phyloP scores from a whole-genome alignment of 768 basidiomycete species.

The Lepiota subincarnata region DNA sequence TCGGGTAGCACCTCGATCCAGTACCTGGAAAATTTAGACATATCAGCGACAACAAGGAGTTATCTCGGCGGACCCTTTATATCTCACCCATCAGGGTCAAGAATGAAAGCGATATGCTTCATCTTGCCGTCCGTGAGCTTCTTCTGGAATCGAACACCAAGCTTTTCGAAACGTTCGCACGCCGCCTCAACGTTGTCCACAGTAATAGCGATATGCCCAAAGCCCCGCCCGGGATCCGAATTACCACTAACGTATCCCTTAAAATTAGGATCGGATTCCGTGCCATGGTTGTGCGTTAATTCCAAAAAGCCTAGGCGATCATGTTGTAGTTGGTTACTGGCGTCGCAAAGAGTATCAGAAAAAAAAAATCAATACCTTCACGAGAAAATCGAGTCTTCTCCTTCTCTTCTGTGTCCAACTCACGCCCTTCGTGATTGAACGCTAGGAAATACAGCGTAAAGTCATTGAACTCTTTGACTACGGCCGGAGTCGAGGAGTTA shows the following conservation, averaged over 20 bases:
- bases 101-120: slow-evolving; percentile 77
- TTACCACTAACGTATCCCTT: slow-evolving; percentile 86
- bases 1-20: slow-evolving; percentile 20
- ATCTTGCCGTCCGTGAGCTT: slow-evolving; percentile 81
- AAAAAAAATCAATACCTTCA: slow-evolving; percentile 56
- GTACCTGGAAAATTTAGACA: slow-evolving; percentile 13
- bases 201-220: slow-evolving; percentile 87
- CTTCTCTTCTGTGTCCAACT: slow-evolving; percentile 51
- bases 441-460: slow-evolving; percentile 88
- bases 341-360: too few relatives aligned
- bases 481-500: slow-evolving; percentile 1
- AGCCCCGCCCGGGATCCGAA: slow-evolving; percentile 70
- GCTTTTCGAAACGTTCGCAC: slow-evolving; percentile 75
- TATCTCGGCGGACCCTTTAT: not conserved
- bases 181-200: slow-evolving; percentile 81
- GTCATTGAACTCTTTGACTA: slow-evolving; percentile 51
- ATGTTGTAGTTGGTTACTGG: not conserved
- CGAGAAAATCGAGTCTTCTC: slow-evolving; percentile 46
- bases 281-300: slow-evolving; percentile 87
- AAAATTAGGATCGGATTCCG: slow-evolving; percentile 75
- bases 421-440: slow-evolving; percentile 57
- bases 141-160: slow-evolving; percentile 87
- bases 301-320: slow-evolving; percentile 64
- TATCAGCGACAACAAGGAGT: not conserved
- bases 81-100: slow-evolving; percentile 79